Evolutionary conservation across 2,329 filamentous ascomycete species (phyloP).

Genomic region (Tolypocladium capitatum): DNA sequence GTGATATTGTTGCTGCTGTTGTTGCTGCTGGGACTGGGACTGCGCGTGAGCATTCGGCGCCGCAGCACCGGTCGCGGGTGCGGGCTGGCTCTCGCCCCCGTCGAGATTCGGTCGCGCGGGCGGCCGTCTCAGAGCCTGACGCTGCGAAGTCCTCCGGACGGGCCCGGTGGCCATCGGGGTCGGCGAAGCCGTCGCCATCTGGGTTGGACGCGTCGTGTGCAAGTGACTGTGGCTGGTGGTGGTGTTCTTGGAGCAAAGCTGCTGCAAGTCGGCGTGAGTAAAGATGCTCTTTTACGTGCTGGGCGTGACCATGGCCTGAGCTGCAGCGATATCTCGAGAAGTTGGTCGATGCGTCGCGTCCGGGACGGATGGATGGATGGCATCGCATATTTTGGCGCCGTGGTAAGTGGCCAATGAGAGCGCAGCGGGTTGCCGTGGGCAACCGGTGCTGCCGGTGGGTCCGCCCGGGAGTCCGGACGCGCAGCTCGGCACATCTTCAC

Average conservation of each 20-base stretch:
- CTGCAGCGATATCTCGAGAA: slow-evolving; percentile 8
- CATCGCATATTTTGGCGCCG: slow-evolving; percentile 15
- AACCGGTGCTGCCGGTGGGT: slow-evolving; percentile 9
- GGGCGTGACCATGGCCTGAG: slow-evolving; percentile 23
- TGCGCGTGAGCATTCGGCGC: slow-evolving; percentile 16
- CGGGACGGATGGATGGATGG: neutral
- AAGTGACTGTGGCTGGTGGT: neutral
- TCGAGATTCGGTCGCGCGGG: slow-evolving; percentile 31
- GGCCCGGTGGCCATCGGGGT: slow-evolving; percentile 40
- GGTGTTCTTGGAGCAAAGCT: neutral
- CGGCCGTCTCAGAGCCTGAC: slow-evolving; percentile 39
- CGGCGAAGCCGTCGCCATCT: slow-evolving; percentile 41
- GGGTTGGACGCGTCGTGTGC: slow-evolving; percentile 7
- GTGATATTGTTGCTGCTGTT: slow-evolving; percentile 33
- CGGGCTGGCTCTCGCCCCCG: slow-evolving; percentile 32
- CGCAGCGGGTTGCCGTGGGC: slow-evolving; percentile 15
- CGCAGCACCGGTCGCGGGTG: slow-evolving; percentile 13
- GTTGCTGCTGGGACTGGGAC: slow-evolving; percentile 14
- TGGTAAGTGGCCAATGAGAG: slow-evolving; percentile 15
- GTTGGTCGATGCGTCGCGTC: slow-evolving; percentile 6
- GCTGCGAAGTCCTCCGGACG: slow-evolving; percentile 39
- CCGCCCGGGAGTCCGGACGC: neutral
- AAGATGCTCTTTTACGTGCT: slow-evolving; percentile 26
- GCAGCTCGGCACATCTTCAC: neutral
- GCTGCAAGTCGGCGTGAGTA: slow-evolving; percentile 8